Percentiles rank a stretch among this genome's conserved stretches.
These are phyloP conservation scores for Agrostemma githago DNA, from an alignment of 148 eudicot genomes.

Conservation along the genomic window DNA sequence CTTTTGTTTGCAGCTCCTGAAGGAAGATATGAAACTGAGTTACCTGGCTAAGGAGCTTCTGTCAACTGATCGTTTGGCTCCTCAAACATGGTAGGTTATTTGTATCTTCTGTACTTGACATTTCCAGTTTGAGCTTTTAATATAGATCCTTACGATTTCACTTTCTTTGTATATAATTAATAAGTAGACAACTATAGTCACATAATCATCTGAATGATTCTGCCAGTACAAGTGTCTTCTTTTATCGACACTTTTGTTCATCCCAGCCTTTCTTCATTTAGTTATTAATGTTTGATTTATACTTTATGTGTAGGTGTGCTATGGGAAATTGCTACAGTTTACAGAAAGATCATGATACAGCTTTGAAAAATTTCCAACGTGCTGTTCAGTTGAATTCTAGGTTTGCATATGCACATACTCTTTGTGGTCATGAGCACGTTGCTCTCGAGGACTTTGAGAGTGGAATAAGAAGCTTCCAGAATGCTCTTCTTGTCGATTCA, in stretches of 20 bases:
- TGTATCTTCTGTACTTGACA: background rate
- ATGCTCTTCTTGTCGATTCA: conserved; percentile 79
- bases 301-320: conserved; percentile 70
- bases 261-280: background rate
- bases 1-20: conserved; percentile 63
- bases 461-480: conserved; percentile 82
- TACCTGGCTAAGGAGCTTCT: conserved; percentile 95
- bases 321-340: conserved; percentile 98
- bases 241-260: too few relatives aligned
- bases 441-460: conserved; percentile 94
- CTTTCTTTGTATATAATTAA: background rate
- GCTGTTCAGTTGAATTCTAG: conserved; percentile 76
- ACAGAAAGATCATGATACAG: conserved; percentile 97
- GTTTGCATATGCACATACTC: conserved; percentile 92
- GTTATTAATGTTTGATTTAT: conserved; percentile 4
- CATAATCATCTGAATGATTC: background rate
- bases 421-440: conserved; percentile 96
- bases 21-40: conserved; percentile 96
- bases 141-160: background rate
- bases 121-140: background rate
- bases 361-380: conserved; percentile 88
- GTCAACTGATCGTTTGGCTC: conserved; percentile 91
- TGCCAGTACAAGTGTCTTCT: background rate
- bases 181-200: background rate
- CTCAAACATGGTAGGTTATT: conserved; percentile 79